Evolutionary conservation across 371 early-diverging fungal species (phyloP).

Genomic region (Nematocida ausubeli): DNA sequence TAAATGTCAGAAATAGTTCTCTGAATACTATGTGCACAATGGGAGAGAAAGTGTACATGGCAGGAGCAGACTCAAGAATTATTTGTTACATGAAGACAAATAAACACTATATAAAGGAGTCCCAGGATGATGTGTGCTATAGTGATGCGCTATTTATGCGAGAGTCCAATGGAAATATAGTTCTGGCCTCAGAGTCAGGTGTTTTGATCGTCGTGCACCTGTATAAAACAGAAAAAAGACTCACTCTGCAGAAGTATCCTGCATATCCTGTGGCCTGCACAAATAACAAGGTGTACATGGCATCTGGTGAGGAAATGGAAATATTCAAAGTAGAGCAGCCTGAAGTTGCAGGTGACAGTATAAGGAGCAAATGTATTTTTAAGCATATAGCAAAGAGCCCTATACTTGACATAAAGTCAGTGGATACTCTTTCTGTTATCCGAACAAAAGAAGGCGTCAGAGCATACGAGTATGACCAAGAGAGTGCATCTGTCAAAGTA

Average conservation of each 20-base stretch:
- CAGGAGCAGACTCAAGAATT: conserved; percentile 42
- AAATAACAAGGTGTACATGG: not conserved
- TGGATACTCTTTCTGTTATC: not conserved
- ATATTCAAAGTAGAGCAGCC: not conserved
- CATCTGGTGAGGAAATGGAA: not conserved
- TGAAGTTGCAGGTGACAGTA: not conserved
- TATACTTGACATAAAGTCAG: not conserved
- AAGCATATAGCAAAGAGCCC: conserved; percentile 14
- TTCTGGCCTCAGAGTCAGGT: not conserved
- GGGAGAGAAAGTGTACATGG: conserved; percentile 2
- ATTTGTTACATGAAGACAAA: not conserved
- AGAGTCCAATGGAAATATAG: conserved; percentile 7
- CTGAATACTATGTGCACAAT: conserved; percentile 3
- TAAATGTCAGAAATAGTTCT: conserved; percentile 21
- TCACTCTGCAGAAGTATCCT: not conserved
- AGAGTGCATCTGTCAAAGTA: not conserved
- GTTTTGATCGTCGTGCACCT: not conserved
- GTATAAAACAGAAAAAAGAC: not conserved
- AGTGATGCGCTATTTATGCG: conserved; percentile 1
- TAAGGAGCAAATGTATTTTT: not conserved
- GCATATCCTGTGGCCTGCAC: not conserved
- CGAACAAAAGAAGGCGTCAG: conserved; percentile 26
- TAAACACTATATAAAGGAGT: conserved; percentile 6
- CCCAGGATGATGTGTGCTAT: conserved; percentile 25
- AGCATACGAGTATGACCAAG: conserved; percentile 10